phyloP scores from a whole-genome alignment of 306 rosid genomes.

The Prunus kanzakura region DNA sequence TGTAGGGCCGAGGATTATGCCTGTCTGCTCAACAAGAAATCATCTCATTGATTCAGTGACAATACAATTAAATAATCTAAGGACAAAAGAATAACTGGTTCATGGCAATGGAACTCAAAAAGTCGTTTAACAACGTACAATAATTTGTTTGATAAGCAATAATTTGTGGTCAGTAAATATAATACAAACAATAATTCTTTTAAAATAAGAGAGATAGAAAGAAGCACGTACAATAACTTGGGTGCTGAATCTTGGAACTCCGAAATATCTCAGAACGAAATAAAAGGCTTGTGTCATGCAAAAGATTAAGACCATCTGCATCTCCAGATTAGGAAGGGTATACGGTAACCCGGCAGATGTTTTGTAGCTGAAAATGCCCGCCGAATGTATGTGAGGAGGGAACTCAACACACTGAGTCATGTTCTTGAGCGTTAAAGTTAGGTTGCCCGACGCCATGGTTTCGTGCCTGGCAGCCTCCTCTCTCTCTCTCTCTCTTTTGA shows the following conservation, averaged over 20 bases:
- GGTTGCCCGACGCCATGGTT: not conserved
- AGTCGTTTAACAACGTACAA: too few relatives aligned
- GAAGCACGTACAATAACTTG: conserved; percentile 41
- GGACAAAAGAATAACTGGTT: not conserved
- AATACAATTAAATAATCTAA: not conserved
- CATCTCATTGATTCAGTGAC: not conserved
- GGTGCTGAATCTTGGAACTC: conserved; percentile 39
- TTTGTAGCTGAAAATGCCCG: not conserved
- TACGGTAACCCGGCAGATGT: too few relatives aligned
- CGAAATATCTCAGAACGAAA: conserved; percentile 24
- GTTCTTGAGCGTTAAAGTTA: not conserved
- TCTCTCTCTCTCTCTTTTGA: not conserved
- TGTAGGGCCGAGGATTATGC: conserved; percentile 28
- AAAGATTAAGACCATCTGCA: conserved; percentile 44
- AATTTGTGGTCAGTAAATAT: not conserved
- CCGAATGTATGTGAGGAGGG: conserved; percentile 1
- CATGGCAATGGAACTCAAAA: too few relatives aligned
- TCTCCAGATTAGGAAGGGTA: conserved; percentile 31
- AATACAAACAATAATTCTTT: not conserved
- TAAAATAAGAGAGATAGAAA: not conserved
- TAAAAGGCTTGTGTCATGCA: conserved; percentile 14
- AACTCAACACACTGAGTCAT: not conserved
- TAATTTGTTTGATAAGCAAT: not conserved
- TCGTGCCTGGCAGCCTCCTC: not conserved
- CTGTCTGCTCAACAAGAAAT: conserved; percentile 31